Evolutionary conservation across 2,329 filamentous ascomycete species (phyloP).

Genomic region (Fusarium lyarnte): DNA sequence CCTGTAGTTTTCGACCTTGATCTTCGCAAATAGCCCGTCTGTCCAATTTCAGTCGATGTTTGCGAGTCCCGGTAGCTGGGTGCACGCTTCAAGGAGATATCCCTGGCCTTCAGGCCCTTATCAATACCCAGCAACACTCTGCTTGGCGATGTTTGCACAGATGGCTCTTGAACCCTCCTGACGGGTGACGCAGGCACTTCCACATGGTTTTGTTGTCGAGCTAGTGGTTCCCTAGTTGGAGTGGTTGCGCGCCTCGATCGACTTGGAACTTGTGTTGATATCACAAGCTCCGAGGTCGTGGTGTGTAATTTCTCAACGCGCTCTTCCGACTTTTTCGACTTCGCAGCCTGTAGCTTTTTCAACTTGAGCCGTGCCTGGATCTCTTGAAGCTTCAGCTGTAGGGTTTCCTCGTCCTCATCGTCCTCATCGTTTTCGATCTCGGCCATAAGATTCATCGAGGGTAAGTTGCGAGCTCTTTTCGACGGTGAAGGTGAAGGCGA

Average conservation of each 20-base stretch:
- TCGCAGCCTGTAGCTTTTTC: constrained; percentile 80
- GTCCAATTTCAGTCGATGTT: constrained; percentile 24
- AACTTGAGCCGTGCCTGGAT: constrained; percentile 89
- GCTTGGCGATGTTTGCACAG: constrained; percentile 77
- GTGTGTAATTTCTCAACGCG: constrained; percentile 28
- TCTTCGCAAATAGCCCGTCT: constrained; percentile 55
- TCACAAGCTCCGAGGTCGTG: constrained; percentile 35
- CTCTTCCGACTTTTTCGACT: constrained; percentile 35
- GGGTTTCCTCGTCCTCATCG: constrained; percentile 87
- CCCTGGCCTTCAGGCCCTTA: constrained; percentile 81
- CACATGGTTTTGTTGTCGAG: constrained; percentile 54
- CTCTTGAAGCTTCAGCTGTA: constrained; percentile 85
- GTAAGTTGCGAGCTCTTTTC: constrained; percentile 38
- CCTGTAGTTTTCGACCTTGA: constrained; percentile 54
- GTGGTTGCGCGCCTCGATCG: constrained; percentile 42
- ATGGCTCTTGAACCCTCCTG: constrained; percentile 61
- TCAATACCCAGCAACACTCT: constrained; percentile 87
- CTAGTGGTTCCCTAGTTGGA: constrained; percentile 37
- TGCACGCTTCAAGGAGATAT: constrained; percentile 85
- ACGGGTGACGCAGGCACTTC: constrained; percentile 83
- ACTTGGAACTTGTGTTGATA: constrained; percentile 34
- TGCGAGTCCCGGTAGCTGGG: constrained; percentile 55
- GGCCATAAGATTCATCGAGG: constrained; percentile 46
- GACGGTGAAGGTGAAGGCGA: constrained; percentile 75
- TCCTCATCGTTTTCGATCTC: constrained; percentile 60